phyloP scores from a whole-genome alignment of 306 rosid genomes.

The Gleditsia sinensis region DNA sequence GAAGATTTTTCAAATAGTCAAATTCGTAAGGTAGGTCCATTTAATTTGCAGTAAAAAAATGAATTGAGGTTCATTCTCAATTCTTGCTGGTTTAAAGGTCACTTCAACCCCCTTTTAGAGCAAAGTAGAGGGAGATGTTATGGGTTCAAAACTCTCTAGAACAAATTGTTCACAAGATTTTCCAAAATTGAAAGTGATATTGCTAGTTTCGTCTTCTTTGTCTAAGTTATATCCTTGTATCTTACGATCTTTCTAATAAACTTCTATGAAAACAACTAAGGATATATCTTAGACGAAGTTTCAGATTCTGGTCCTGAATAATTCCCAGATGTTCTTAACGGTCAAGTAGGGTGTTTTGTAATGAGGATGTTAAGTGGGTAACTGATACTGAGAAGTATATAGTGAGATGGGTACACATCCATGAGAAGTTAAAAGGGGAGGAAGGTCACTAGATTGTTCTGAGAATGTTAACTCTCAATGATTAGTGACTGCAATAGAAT shows the following conservation, averaged over 20 bases:
- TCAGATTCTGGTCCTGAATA: background rate
- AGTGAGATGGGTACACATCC: background rate
- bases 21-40: constrained; percentile 79
- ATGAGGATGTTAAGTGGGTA: background rate
- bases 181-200: constrained; percentile 9
- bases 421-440: background rate
- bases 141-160: background rate
- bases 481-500: background rate
- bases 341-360: background rate
- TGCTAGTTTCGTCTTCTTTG: background rate
- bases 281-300: background rate
- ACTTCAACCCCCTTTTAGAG: background rate
- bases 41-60: constrained; percentile 19
- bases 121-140: background rate
- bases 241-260: too few relatives aligned
- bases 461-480: too few relatives aligned
- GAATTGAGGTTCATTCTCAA: constrained; percentile 13
- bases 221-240: too few relatives aligned
- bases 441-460: background rate
- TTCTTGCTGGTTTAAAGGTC: constrained; percentile 7
- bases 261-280: constrained; percentile 7
- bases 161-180: background rate
- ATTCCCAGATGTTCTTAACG: background rate
- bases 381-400: background rate
- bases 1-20: constrained; percentile 91